Evolutionary conservation across 768 basidiomycete species (phyloP).

Genomic region (Nidularia pulvinata): DNA sequence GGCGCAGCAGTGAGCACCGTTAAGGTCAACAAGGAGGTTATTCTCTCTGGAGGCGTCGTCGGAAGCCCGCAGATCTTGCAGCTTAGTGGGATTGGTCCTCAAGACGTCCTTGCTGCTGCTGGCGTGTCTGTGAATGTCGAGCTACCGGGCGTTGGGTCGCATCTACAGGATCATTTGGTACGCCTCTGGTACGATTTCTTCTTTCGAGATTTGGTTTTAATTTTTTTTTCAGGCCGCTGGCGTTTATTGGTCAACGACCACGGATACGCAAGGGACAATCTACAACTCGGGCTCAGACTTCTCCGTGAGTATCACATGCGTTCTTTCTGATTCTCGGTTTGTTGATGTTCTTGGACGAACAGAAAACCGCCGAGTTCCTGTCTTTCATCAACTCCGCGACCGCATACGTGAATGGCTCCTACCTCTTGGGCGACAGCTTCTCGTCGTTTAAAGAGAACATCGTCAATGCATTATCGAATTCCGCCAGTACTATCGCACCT

Average conservation of each 20-base stretch:
- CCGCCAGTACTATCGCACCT: conserved; percentile 33
- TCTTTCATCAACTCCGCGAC: conserved; percentile 56
- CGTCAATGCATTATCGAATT: background rate
- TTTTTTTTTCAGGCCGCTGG: conserved; percentile 18
- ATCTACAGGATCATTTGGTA: conserved; percentile 50
- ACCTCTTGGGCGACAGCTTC: background rate
- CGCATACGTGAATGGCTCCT: background rate
- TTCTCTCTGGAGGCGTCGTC: conserved; percentile 50
- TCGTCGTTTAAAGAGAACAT: background rate
- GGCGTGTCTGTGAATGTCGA: conserved; percentile 42
- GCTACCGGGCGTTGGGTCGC: conserved; percentile 62
- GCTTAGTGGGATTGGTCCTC: conserved; percentile 59
- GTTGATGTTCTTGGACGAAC: background rate
- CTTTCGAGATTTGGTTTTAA: background rate
- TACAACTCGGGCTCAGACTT: conserved; percentile 21
- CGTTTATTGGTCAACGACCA: conserved; percentile 15
- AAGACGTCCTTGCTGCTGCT: conserved; percentile 43
- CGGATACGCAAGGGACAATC: conserved; percentile 32
- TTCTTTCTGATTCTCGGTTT: background rate
- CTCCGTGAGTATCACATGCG: conserved; percentile 14
- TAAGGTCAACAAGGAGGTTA: conserved; percentile 59
- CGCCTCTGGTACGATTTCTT: conserved; percentile 1
- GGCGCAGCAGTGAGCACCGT: conserved; percentile 36
- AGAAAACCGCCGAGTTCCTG: conserved; percentile 34
- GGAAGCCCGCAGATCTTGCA: conserved; percentile 55